These are phyloP conservation scores for Suhomyces coccinellae DNA, from an alignment of 1,139 yeast species.

Conservation along the genomic window DNA sequence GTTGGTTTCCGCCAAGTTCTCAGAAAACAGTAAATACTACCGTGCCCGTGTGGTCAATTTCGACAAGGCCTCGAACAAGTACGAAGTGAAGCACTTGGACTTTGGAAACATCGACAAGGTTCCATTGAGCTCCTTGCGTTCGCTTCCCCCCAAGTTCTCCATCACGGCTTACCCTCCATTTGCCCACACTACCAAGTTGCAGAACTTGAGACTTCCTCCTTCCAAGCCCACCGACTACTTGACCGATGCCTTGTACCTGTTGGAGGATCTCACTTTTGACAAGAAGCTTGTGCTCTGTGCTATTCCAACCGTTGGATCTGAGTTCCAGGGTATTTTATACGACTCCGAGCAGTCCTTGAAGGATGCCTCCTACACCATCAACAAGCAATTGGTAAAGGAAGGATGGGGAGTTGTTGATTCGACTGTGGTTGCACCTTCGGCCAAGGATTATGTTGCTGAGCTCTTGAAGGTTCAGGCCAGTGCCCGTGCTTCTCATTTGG, in stretches of 20 bases:
- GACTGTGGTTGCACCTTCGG: slow-evolving; percentile 31
- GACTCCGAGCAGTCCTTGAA: slow-evolving; percentile 59
- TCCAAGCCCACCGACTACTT: slow-evolving; percentile 57
- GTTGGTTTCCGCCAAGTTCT: slow-evolving; percentile 56
- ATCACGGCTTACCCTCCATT: slow-evolving; percentile 48
- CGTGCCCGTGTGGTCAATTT: slow-evolving; percentile 57
- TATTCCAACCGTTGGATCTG: slow-evolving; percentile 43
- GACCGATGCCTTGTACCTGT: slow-evolving; percentile 56
- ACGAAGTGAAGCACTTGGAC: slow-evolving; percentile 62
- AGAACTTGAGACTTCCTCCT: slow-evolving; percentile 63
- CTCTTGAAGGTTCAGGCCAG: slow-evolving; percentile 42
- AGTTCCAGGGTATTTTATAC: slow-evolving; percentile 55
- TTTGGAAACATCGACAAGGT: slow-evolving; percentile 61
- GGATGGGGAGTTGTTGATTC: slow-evolving; percentile 68
- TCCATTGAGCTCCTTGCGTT: slow-evolving; percentile 47
- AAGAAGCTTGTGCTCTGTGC: slow-evolving; percentile 61
- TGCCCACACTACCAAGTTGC: slow-evolving; percentile 58
- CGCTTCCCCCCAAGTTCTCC: slow-evolving; percentile 55
- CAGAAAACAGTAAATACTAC: slow-evolving; percentile 56
- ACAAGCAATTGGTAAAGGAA: slow-evolving; percentile 57
- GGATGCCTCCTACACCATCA: slow-evolving; percentile 62
- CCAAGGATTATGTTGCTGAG: slow-evolving; percentile 38
- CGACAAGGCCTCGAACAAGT: slow-evolving; percentile 49
- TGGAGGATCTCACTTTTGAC: slow-evolving; percentile 56
- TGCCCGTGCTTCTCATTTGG: slow-evolving; percentile 57